A percentile compares a stretch with the other conserved stretches of the same genome.
Conservation (phyloP, 108 stramenopile species). For the Hondaea fermentalgiana region DNA sequence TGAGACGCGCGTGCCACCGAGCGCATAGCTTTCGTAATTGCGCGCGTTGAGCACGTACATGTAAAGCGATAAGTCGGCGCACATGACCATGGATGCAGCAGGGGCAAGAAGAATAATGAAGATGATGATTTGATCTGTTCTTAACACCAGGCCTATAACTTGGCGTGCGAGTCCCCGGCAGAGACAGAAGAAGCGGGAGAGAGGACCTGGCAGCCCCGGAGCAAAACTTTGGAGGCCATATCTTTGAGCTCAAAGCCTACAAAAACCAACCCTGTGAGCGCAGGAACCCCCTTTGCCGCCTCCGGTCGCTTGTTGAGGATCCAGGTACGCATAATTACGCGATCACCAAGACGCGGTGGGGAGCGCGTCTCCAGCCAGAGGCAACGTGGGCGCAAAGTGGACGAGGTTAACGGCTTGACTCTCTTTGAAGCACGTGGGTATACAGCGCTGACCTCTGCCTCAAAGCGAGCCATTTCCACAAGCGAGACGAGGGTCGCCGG, state of each 20-base stretch:
- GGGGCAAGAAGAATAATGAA: no score
- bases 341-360: no score
- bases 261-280: not conserved
- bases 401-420: not conserved
- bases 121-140: no score
- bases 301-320: not conserved
- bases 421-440: not conserved
- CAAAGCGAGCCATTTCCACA: not conserved
- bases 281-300: not conserved
- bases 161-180: no score
- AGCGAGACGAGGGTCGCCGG: not conserved
- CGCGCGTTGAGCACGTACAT: no score
- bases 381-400: not conserved
- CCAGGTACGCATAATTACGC: no score
- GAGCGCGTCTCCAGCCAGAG: no score
- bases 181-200: not conserved
- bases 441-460: not conserved
- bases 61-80: no score
- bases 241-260: not conserved
- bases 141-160: no score
- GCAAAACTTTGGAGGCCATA: not conserved
- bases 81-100: no score
- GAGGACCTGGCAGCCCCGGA: not conserved
- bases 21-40: no score
- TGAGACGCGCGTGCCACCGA: not conserved